Conservation (phyloP, 1,284 basidiomycete genomes). For the Testicularia cyperi region DNA sequence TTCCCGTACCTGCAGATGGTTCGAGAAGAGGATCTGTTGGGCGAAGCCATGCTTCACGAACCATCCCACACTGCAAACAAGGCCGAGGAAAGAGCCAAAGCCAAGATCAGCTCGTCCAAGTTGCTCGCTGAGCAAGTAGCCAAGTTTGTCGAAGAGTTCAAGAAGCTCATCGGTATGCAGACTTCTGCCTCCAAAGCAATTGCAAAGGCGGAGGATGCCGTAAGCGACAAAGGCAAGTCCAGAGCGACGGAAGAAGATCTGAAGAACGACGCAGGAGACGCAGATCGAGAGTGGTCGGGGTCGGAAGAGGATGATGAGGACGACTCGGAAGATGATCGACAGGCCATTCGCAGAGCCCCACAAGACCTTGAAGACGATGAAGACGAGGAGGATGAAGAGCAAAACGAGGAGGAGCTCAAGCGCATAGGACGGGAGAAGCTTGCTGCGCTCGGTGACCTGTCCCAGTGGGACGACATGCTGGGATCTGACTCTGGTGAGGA, state of each 20-base stretch:
- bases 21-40: constrained; percentile 45
- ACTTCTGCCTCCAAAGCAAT: background rate
- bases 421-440: constrained; percentile 30
- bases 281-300: constrained; percentile 32
- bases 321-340: constrained; percentile 24
- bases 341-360: background rate
- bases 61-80: constrained; percentile 23
- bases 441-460: constrained; percentile 33
- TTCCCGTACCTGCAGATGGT: constrained; percentile 16
- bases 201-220: constrained; percentile 1
- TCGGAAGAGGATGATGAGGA: constrained; percentile 26
- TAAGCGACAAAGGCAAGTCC: constrained; percentile 15
- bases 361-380: constrained; percentile 8
- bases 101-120: constrained; percentile 75
- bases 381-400: constrained; percentile 4
- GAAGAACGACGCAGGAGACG: constrained; percentile 6
- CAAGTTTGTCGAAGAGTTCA: constrained; percentile 64
- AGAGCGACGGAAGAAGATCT: constrained; percentile 40
- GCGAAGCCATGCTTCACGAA: constrained; percentile 35
- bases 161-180: constrained; percentile 18
- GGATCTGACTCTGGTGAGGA: constrained; percentile 43
- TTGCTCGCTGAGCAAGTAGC: constrained; percentile 69
- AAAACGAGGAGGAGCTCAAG: constrained; percentile 20
- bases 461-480: constrained; percentile 38
- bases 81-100: constrained; percentile 69